Base-by-base conservation (phyloP, 2,329 filamentous ascomycete species). In the Harringtonia aguacate region DNA sequence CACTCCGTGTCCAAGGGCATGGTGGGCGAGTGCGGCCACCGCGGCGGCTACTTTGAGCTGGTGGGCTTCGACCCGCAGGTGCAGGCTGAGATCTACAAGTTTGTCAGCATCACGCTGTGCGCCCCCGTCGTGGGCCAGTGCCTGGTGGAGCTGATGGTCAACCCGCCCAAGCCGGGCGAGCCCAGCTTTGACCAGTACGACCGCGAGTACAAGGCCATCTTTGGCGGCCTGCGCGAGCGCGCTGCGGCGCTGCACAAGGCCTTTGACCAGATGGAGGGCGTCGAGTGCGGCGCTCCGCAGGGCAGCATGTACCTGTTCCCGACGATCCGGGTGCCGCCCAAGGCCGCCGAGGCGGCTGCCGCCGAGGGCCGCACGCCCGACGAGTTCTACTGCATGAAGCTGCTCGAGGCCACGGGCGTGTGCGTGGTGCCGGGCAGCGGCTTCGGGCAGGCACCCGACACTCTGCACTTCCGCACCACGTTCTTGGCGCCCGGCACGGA, bases 291-390 rank as follows among this genome's bases (percentile, higher is more conserved):
- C 56, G 74, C 79, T 54, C 92, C 92, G 45, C 85, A 95, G 75
- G 92, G 92, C 48, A 83, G 85, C 61, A 98, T 98, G 92, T 98
- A 98, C 70, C 84, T 98, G 57, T 98, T 97, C 78, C 92, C 92
- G 21, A 92, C 86, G 55, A 94, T 98, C 66, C 79, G 71, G 29
- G 71, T 98, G 21, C 78, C 92, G 2, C 55, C 66, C 21, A 86
- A 86, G 66, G 92, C 88, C 34, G 65, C 81, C 49, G 81, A 82
- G 52, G 86, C 85, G 15, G 92, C 92, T 30, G 63, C 71, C 57
- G 67, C 81, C 49, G 85, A 88, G 61, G 79, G 79, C 55, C 84
- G 84, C 58, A 69, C 73, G 13, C 68, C 90, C 2, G 92, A 98
- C 57, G 90, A 97, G 64, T 95, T 94, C 68, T 98, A 98, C 73